phyloP scores from a whole-genome alignment of 1,284 basidiomycete species.

The Hypsizygus ulmarius region DNA sequence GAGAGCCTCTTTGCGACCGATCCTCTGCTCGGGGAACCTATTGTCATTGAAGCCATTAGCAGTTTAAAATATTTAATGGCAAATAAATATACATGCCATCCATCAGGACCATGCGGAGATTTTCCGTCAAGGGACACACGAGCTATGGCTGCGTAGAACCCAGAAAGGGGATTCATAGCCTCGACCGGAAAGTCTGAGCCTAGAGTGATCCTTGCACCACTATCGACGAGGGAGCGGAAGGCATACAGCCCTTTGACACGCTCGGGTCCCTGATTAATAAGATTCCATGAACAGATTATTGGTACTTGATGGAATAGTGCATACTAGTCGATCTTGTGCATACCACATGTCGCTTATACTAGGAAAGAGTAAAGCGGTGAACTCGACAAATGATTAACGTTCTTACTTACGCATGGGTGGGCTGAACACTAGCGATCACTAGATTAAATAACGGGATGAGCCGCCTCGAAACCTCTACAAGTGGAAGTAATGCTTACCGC shows the following conservation, averaged over 20 bases:
- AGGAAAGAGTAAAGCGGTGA: conserved; percentile 6
- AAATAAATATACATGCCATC: conserved; percentile 55
- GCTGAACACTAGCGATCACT: conserved; percentile 83
- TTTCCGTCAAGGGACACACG: conserved; percentile 68
- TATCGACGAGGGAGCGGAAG: conserved; percentile 70
- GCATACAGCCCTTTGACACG: conserved; percentile 86
- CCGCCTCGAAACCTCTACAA: neutral
- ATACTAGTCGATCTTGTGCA: conserved; percentile 75
- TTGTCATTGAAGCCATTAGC: neutral
- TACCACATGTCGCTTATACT: conserved; percentile 90
- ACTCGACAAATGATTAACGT: neutral
- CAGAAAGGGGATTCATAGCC: conserved; percentile 68
- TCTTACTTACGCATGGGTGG: conserved; percentile 78
- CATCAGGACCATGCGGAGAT: conserved; percentile 79
- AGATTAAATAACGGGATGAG: conserved; percentile 4
- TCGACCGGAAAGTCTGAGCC: conserved; percentile 94
- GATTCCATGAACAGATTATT: neutral
- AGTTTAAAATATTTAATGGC: neutral
- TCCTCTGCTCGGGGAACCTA: conserved; percentile 80
- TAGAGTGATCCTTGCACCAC: conserved; percentile 62
- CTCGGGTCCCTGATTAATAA: conserved; percentile 57
- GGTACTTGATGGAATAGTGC: conserved; percentile 18
- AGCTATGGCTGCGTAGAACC: conserved; percentile 85
- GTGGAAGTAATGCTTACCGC: conserved; percentile 45
- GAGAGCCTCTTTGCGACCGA: conserved; percentile 72